These are phyloP conservation scores for Pseudonitzschia pungens DNA, from an alignment of 108 stramenopile species.

Conservation along the genomic window DNA sequence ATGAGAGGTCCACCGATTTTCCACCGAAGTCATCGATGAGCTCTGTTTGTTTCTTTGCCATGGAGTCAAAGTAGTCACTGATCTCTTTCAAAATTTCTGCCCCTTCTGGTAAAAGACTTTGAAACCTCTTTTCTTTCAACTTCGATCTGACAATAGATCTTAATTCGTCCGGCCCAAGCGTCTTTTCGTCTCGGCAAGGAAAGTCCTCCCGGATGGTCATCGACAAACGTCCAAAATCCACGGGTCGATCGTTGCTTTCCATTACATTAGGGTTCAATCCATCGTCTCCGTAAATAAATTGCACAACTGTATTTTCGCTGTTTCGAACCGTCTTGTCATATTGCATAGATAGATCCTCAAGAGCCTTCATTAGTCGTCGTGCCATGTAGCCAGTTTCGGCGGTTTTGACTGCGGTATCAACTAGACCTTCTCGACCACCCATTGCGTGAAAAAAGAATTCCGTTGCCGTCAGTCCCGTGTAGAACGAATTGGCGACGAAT, in stretches of 20 bases:
- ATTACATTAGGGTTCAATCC: slow-evolving; percentile 93
- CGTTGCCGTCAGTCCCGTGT: slow-evolving; percentile 95
- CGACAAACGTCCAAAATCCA: slow-evolving; percentile 78
- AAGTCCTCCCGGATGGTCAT: slow-evolving; percentile 51
- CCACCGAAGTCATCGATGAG: slow-evolving; percentile 35
- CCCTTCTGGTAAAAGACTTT: slow-evolving; percentile 68
- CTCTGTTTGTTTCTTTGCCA: slow-evolving; percentile 54
- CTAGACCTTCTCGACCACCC: slow-evolving; percentile 98
- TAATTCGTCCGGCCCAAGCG: slow-evolving; percentile 49
- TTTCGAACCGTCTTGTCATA: slow-evolving; percentile 97
- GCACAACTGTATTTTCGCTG: slow-evolving; percentile 94
- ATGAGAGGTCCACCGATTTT: slow-evolving; percentile 4
- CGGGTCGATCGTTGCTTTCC: slow-evolving; percentile 92
- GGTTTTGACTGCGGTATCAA: slow-evolving; percentile 99
- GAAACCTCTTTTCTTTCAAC: slow-evolving; percentile 57
- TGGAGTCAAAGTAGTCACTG: slow-evolving; percentile 55
- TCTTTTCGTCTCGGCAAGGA: slow-evolving; percentile 60
- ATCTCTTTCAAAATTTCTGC: slow-evolving; percentile 68
- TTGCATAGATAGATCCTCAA: slow-evolving; percentile 95
- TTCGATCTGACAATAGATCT: slow-evolving; percentile 44
- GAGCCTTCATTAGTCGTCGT: slow-evolving; percentile 96
- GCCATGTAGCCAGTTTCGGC: slow-evolving; percentile 99
- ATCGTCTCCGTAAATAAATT: slow-evolving; percentile 98
- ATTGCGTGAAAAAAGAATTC: slow-evolving; percentile 99
- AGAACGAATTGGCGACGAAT: slow-evolving; percentile 97